A percentile compares a stretch with the other conserved stretches of the same genome.
Conservation (phyloP, 2,329 filamentous ascomycete species). For the Ampelomyces quisqualis region DNA sequence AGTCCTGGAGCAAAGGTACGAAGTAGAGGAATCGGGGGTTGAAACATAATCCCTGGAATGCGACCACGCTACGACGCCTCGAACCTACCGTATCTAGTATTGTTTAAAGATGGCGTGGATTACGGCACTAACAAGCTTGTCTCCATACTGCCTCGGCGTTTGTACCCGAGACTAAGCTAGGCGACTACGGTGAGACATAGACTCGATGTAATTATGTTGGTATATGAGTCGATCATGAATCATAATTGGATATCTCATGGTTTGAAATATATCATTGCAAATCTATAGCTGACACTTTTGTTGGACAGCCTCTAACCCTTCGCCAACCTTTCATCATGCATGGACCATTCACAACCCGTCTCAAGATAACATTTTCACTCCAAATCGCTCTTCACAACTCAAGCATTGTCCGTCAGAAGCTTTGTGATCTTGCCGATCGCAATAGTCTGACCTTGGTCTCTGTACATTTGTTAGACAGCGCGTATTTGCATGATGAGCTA, state of each 20-base stretch:
- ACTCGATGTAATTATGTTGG: no score
- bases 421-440: slow-evolving; percentile 99
- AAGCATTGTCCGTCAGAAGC: slow-evolving; percentile 57
- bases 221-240: no score
- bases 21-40: no score
- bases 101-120: slow-evolving; percentile 33
- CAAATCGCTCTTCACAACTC: not conserved
- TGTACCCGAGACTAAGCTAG: no score
- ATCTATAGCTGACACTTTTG: not conserved
- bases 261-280: not conserved
- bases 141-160: slow-evolving; percentile 15
- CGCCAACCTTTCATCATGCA: not conserved
- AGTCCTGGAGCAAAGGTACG: no score
- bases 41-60: not conserved
- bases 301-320: not conserved
- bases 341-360: not conserved
- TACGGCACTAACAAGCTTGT: slow-evolving; percentile 40
- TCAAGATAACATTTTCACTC: not conserved
- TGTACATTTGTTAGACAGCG: slow-evolving; percentile 35
- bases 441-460: slow-evolving; percentile 86
- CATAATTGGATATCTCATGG: not conserved
- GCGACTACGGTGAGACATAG: no score
- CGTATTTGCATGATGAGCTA: not conserved
- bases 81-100: slow-evolving; percentile 20
- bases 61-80: not conserved